These are phyloP conservation scores for Taiozyma sp. DNA, from an alignment of 1,139 yeast species.

Conservation along the genomic window DNA sequence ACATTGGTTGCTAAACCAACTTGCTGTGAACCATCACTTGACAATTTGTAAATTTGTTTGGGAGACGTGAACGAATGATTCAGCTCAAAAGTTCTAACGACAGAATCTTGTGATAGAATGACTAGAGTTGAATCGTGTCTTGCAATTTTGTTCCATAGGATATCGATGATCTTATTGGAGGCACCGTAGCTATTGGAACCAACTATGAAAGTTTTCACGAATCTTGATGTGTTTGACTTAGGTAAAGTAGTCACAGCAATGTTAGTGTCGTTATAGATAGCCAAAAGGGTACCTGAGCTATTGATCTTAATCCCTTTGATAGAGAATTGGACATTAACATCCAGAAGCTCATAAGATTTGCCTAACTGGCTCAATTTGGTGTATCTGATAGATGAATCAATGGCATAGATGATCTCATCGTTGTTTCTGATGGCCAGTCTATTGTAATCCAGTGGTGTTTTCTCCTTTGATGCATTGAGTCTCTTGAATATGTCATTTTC, in stretches of 20 bases:
- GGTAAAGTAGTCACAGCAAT: slow-evolving; percentile 31
- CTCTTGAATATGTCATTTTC: slow-evolving; percentile 10
- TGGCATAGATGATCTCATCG: slow-evolving; percentile 27
- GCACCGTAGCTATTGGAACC: slow-evolving; percentile 7
- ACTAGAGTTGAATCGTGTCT: slow-evolving; percentile 36
- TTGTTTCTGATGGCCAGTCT: slow-evolving; percentile 16
- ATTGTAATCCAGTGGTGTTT: not conserved
- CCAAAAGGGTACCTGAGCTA: slow-evolving; percentile 36
- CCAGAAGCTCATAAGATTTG: slow-evolving; percentile 12
- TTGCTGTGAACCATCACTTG: slow-evolving; percentile 20
- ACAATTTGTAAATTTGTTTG: slow-evolving; percentile 21
- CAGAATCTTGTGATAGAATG: slow-evolving; percentile 32
- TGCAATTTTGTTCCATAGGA: slow-evolving; percentile 42
- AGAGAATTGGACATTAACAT: slow-evolving; percentile 23
- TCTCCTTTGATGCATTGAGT: not conserved
- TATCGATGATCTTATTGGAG: slow-evolving; percentile 21
- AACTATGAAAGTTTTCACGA: slow-evolving; percentile 19
- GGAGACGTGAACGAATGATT: slow-evolving; percentile 25
- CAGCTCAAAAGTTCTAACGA: slow-evolving; percentile 33
- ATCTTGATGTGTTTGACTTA: slow-evolving; percentile 12
- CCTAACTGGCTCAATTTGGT: slow-evolving; percentile 14
- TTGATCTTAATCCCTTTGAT: slow-evolving; percentile 31
- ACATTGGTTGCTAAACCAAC: slow-evolving; percentile 25
- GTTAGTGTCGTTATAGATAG: slow-evolving; percentile 32
- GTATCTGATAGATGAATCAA: slow-evolving; percentile 25